A percentile compares a stretch with the other conserved stretches of the same genome.
phyloP scores from a whole-genome alignment of 306 rosid genomes.

The Alnus glutinosa region DNA sequence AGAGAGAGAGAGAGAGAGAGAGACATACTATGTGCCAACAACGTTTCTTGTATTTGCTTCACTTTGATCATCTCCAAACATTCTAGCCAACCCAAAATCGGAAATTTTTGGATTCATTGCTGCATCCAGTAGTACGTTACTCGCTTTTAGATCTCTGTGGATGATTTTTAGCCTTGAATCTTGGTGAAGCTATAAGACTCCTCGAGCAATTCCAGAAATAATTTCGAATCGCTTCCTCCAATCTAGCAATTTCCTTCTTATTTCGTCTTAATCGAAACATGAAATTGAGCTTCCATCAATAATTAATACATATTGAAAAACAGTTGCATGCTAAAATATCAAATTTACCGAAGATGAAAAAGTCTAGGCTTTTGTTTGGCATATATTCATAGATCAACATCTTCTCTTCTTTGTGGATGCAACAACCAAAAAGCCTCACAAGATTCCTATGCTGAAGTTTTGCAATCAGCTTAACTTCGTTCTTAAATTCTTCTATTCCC shows the following conservation, averaged over 20 bases:
- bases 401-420: conserved; percentile 42
- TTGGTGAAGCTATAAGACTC: conserved; percentile 53
- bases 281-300: neutral
- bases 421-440: conserved; percentile 47
- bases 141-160: conserved; percentile 47
- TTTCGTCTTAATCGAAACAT: conserved; percentile 25
- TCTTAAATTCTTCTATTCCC: conserved; percentile 42
- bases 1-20: neutral
- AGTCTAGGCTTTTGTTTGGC: conserved; percentile 46
- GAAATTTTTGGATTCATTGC: conserved; percentile 48
- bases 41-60: conserved; percentile 10
- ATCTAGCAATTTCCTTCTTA: conserved; percentile 23
- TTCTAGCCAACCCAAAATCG: conserved; percentile 50
- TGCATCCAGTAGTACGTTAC: conserved; percentile 40
- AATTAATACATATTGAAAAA: neutral
- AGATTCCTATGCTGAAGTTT: conserved; percentile 51
- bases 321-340: too few relatives aligned
- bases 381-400: conserved; percentile 44
- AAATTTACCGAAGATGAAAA: conserved; percentile 35
- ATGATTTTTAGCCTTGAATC: conserved; percentile 49
- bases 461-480: conserved; percentile 42
- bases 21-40: neutral
- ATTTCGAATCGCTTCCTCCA: conserved; percentile 47
- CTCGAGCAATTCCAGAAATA: conserved; percentile 50
- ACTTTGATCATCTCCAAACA: conserved; percentile 42